Evolutionary conservation across 179 eudicot genomes (phyloP), one percentile per base, ranked within the genome.

Genomic region (Amaranthus tricolor): DNA sequence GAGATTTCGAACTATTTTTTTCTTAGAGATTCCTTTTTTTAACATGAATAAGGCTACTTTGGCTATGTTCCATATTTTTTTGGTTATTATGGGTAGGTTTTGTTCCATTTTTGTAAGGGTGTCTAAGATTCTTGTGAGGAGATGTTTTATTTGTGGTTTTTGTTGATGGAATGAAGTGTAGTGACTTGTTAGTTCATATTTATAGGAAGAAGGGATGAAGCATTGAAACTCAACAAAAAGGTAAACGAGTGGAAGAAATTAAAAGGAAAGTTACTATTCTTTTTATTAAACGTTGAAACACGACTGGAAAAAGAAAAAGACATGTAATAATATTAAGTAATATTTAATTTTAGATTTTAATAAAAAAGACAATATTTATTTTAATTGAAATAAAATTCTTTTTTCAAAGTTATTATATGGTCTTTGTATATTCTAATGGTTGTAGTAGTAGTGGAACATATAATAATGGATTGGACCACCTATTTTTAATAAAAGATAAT

Each of bases 11-110:
- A 78, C 48, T 52, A 81, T n/a, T 55, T 81, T 84, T 57, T 69
- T 73, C 72, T 84, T 84, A 66, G 58, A 78, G 10, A 78, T 75
- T 45, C 80, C 72, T 59, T 84, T 84, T 60, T 53, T 75, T 11
- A 84, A 68, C 80, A 81, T 81, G 78, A 64, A 81, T 19, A 81
- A 68, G 16, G 73, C 79, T 12, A 78, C 62, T 40, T 66, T 82
- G 13, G 81, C n/a, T 19, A 81, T 78, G 51, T 70, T 79, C 72
- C 70, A 72, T 58, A 81, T 4, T 69, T 70, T 81, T 72, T 75
- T 84, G 13, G 86, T 78, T 63, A 84, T 61, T 6, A 78, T 65
- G 44, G 81, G 81, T 20, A 65, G 66, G 20, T 77, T 77, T 73
- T 77, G 75, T 21, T 77, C 84, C 84, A 77, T 81, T 17, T 67